Evolutionary conservation across 176 grass and related monocot genomes (phyloP), one percentile per base, ranked within the genome.

Genomic region (Stipa capillata): DNA sequence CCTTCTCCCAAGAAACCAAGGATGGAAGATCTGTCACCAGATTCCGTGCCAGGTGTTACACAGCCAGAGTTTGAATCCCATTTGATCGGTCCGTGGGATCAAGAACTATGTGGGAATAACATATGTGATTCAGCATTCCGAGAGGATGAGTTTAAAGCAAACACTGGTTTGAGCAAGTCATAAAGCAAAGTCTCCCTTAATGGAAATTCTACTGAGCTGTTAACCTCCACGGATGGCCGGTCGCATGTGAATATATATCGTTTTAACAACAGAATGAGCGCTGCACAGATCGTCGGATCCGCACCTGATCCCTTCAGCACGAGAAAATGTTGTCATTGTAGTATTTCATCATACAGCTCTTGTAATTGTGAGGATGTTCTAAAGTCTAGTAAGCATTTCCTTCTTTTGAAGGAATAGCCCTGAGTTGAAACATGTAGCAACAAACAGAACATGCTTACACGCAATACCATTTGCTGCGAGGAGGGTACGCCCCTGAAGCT

Each of bases 71-170:
- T 90, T 4, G 93, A 98, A 67, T 57, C 87, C 21, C 92, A 98
- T 87, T 84, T 94, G 51, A 53, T 92, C 10, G 85, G 83, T 59
- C 84, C 83, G 2, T 92, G 89, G 89, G 87, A 89, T 72, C 87
- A 86, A 80, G 93, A 97, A 70, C 65, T 91, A 0, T 82, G 72
- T 28, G 70, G 53, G 23, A 87, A 86, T 16, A 90, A 69, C 79
- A 63, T 79, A 43, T 51, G 59, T 0, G 63, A 47, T 21, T 54
- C 76, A 34, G 63, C 65, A 55, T 89, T 91, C 57, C 40, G 32
- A 17, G 53, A 78, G 42, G 80, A 74, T 18, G 80, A 87, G 63
- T 89, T 97, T 45, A 90, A 93, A 69, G 80, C 56, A 39, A 78
- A 84, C 37, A 77, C 65, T 50, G 61, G 67, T 69, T 73, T 75